A percentile compares a stretch with the other conserved stretches of the same genome.
Evolutionary conservation across 495 filamentous ascomycete species (phyloP).

Genomic region (Zalerion maritima): DNA sequence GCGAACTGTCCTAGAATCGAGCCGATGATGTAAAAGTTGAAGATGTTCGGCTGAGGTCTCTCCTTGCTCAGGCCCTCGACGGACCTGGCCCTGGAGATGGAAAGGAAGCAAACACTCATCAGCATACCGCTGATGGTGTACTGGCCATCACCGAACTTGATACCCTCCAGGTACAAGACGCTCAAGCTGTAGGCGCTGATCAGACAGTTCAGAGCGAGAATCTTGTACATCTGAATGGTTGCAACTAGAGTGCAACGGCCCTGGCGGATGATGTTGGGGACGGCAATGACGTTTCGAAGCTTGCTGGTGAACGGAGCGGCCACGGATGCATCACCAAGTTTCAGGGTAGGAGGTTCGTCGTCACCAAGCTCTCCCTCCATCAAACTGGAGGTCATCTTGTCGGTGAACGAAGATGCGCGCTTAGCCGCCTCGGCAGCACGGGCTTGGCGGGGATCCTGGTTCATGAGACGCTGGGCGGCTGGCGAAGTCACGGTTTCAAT

Average conservation of each 20-base stretch:
- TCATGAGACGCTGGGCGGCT: conserved; percentile 52
- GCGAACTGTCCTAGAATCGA: conserved; percentile 97
- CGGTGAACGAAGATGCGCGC: conserved; percentile 64
- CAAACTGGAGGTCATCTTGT: conserved; percentile 75
- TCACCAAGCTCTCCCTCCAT: conserved; percentile 83
- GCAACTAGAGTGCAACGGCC: conserved; percentile 93
- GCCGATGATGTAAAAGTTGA: conserved; percentile 97
- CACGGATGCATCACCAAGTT: conserved; percentile 93
- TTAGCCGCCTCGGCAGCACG: conserved; percentile 48
- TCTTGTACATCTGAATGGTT: conserved; percentile 99
- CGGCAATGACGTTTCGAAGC: conserved; percentile 88
- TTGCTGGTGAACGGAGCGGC: conserved; percentile 97
- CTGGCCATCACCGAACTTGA: conserved; percentile 98
- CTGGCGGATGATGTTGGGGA: conserved; percentile 96
- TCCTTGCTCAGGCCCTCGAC: conserved; percentile 95
- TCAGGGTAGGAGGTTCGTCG: conserved; percentile 85
- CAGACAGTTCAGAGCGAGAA: conserved; percentile 91
- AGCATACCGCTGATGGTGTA: conserved; percentile 98
- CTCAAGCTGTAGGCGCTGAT: conserved; percentile 96
- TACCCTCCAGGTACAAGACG: conserved; percentile 93
- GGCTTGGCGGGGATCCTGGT: conserved; percentile 38
- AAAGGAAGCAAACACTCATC: conserved; percentile 99
- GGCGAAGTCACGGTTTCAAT: conserved; percentile 57
- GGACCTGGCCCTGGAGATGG: conserved; percentile 85
- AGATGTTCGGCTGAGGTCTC: conserved; percentile 95